These are phyloP conservation scores for Planoprotostelium fungivorum DNA, from an alignment of 78 protist genomes.

Conservation along the genomic window DNA sequence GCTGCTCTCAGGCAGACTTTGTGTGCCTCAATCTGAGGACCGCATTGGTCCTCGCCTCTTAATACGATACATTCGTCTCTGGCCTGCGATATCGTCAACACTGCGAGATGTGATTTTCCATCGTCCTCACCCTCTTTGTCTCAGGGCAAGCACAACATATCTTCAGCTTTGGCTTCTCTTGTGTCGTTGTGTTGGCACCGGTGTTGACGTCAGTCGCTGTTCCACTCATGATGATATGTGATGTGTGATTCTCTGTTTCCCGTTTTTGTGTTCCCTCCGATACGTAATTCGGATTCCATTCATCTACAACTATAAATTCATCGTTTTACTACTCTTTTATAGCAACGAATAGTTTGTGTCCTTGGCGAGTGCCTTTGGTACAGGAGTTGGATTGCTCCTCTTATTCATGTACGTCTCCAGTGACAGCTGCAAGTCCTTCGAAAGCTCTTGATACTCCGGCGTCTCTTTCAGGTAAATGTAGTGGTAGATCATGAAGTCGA, in stretches of 20 bases:
- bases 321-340: no score
- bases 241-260: no score
- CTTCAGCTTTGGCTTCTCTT: conserved; percentile 54
- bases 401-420: not conserved
- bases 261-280: no score
- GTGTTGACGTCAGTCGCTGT: no score
- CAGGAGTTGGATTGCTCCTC: not conserved
- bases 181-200: no score
- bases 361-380: not conserved
- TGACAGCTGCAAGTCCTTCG: not conserved
- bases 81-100: not conserved
- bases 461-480: not conserved
- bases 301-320: no score
- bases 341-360: not conserved
- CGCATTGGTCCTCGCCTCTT: conserved; percentile 49
- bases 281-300: no score
- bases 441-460: not conserved
- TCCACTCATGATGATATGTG: no score
- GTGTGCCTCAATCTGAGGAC: conserved; percentile 38
- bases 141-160: conserved; percentile 66
- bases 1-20: conserved; percentile 47
- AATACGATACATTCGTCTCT: conserved; percentile 50
- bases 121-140: conserved; percentile 23
- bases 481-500: not conserved
- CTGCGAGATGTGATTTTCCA: not conserved